These are phyloP conservation scores for Tuber umbilicatum DNA, from an alignment of 495 filamentous ascomycete genomes.

Conservation along the genomic window DNA sequence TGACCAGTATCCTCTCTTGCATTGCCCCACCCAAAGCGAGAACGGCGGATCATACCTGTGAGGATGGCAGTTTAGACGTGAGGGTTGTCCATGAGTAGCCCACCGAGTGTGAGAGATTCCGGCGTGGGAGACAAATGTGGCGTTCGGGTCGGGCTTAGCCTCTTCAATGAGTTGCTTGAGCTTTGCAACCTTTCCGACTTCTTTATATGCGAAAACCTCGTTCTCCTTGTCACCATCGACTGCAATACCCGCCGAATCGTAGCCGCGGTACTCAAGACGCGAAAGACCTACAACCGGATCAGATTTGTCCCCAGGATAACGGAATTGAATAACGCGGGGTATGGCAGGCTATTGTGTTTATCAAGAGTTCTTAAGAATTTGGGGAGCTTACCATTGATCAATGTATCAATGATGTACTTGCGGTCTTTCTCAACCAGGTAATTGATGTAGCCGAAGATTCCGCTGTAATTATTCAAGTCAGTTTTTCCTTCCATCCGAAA, in stretches of 20 bases:
- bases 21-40: constrained; percentile 13
- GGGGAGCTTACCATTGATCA: constrained; percentile 74
- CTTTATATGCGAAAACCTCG: constrained; percentile 94
- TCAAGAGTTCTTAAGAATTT: neutral
- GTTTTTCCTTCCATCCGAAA: constrained; percentile 16
- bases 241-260: constrained; percentile 93
- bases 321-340: neutral
- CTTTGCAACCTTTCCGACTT: constrained; percentile 97
- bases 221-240: constrained; percentile 98
- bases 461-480: constrained; percentile 51
- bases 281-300: constrained; percentile 57
- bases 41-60: constrained; percentile 63
- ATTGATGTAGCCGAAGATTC: constrained; percentile 97
- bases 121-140: constrained; percentile 92
- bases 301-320: constrained; percentile 6
- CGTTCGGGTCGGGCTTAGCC: constrained; percentile 72
- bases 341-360: neutral
- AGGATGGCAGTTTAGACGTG: constrained; percentile 92
- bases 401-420: constrained; percentile 85
- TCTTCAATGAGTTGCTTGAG: constrained; percentile 86
- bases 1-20: constrained; percentile 45
- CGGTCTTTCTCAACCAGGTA: constrained; percentile 92
- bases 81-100: constrained; percentile 94
- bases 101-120: constrained; percentile 98
- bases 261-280: constrained; percentile 89